Percentiles rank a stretch among this genome's conserved stretches.
phyloP scores from a whole-genome alignment of 345 rosid genomes.

The Arabidopsis suecica region DNA sequence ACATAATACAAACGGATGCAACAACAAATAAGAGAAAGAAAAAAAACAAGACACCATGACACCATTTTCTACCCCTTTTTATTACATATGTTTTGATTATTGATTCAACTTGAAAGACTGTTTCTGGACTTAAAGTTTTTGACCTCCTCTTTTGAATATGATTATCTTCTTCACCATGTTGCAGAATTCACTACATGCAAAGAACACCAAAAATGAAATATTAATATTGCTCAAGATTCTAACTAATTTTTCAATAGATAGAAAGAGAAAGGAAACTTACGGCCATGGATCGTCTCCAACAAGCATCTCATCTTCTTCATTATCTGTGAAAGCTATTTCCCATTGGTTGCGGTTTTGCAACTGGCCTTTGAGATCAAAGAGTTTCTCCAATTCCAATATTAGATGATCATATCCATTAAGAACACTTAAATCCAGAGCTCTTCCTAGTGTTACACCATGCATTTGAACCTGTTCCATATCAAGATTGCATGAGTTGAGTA shows the following conservation, averaged over 20 bases:
- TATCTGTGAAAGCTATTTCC: constrained; percentile 65
- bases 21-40: too few species aligned
- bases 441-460: constrained; percentile 63
- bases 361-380: constrained; percentile 63
- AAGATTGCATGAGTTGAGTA: not conserved
- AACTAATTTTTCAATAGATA: not conserved
- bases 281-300: constrained; percentile 84
- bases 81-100: not conserved
- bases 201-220: not conserved
- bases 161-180: not conserved
- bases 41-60: too few species aligned
- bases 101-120: not conserved
- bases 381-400: constrained; percentile 57
- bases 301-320: constrained; percentile 73
- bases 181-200: not conserved
- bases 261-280: constrained; percentile 44
- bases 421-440: constrained; percentile 65
- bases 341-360: constrained; percentile 52
- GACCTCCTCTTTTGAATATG: not conserved
- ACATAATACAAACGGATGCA: too few species aligned
- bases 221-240: not conserved
- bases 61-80: too few species aligned
- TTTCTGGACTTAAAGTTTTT: not conserved
- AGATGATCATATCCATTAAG: constrained; percentile 58
- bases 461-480: constrained; percentile 57